Evolutionary conservation across 768 basidiomycete species (phyloP), one percentile per base, ranked within the genome.

Genomic region (Macrolepiota fuliginosa): DNA sequence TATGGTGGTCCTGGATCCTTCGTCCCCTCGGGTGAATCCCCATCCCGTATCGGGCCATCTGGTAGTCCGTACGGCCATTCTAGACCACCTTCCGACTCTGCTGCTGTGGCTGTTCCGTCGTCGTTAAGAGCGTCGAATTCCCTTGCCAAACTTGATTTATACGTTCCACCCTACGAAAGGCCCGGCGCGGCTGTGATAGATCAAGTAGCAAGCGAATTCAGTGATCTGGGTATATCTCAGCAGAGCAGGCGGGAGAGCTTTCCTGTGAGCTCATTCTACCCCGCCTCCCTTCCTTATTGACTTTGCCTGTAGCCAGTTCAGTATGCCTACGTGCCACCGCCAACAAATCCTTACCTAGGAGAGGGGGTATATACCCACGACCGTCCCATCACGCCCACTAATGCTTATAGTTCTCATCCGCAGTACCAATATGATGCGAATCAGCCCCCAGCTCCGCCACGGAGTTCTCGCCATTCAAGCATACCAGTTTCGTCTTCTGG

Each of bases 1-100:
- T 94, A 94, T 65, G 89, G 85, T 25, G 92, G 92, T 0, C 88
- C 89, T 7, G 92, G 92, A 53, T 83, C 82, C 35, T 94, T 94
- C 68, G 76, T 85, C 6, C 85, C 91, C 1, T 73, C 79, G 17
- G 81, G 79, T 22, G 77, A 79, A 36, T 58, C 69, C 32, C 63
- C 71, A 54, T 75, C 74, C 11, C 68, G 75, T 60, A 67, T 72
- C 55, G 69, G 71, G 25, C 73, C 77, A 25, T 67, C 75, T 27
- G 68, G 75, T 56, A 74, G 69, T 45, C 63, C 67, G 3, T 70
- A 77, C 37, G 73, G 73, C 19, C 76, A 81, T 64, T 72, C 76
- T 15, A 74, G 76, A 62, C 69, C 75, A 61, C 68, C 66, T 62
- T 80, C 81, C 35, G 85, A 88, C 46, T 35, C 60, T 3, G 54